Evolutionary conservation across 805 yeast genomes (phyloP).

Genomic region (Candida nanaspora): DNA sequence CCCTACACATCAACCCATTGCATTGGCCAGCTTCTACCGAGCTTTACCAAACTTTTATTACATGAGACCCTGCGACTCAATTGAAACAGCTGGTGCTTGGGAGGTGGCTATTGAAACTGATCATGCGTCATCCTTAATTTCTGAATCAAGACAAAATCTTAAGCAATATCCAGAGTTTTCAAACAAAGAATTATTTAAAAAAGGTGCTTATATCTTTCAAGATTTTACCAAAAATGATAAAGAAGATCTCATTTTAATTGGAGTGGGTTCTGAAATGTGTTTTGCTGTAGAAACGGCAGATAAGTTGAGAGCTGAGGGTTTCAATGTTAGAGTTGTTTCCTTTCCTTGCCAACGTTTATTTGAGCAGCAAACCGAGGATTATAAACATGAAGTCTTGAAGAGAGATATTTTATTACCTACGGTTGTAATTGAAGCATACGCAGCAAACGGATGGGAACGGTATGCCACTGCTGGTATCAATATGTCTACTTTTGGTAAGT

Average conservation of each 20-base stretch:
- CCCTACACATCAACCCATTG: constrained; percentile 53
- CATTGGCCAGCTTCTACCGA: constrained; percentile 42
- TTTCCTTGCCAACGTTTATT: constrained; percentile 27
- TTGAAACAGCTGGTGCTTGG: constrained; percentile 45
- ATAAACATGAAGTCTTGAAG: constrained; percentile 17
- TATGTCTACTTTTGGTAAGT: constrained; percentile 27
- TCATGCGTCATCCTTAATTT: constrained; percentile 15
- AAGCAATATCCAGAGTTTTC: constrained; percentile 19
- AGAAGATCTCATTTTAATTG: constrained; percentile 21
- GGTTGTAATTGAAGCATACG: constrained; percentile 28
- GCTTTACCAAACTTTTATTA: constrained; percentile 42
- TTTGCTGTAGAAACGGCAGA: constrained; percentile 23
- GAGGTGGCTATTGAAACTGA: constrained; percentile 20
- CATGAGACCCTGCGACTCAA: constrained; percentile 49
- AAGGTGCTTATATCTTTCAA: constrained; percentile 23
- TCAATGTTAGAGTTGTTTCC: constrained; percentile 20
- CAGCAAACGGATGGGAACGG: constrained; percentile 29
- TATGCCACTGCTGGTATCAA: constrained; percentile 29
- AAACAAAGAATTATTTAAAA: constrained; percentile 12
- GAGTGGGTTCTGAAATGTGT: constrained; percentile 23
- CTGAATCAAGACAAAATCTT: constrained; percentile 24
- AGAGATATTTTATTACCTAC: constrained; percentile 16
- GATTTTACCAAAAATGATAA: constrained; percentile 13
- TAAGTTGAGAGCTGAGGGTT: constrained; percentile 17
- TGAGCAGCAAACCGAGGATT: constrained; percentile 22